Conservation (phyloP, 2,329 filamentous ascomycete species). For the Pyrenochaeta sp. region DNA sequence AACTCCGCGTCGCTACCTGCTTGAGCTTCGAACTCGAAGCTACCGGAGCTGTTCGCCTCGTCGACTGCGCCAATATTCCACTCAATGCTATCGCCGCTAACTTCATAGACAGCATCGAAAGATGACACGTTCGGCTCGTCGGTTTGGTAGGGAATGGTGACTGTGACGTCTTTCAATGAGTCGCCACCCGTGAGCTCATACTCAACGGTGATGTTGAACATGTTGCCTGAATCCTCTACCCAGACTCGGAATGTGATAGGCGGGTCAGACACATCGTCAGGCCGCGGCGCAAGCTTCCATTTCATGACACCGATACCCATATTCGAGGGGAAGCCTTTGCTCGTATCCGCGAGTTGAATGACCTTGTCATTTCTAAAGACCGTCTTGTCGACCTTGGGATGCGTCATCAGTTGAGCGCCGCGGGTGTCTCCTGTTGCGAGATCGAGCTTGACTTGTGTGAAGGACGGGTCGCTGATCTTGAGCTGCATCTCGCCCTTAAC, state of each 20-base stretch:
- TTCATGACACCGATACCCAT: slow-evolving; percentile 91
- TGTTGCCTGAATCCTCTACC: slow-evolving; percentile 87
- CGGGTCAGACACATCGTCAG: slow-evolving; percentile 79
- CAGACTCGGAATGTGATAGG: slow-evolving; percentile 97
- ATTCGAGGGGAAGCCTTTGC: slow-evolving; percentile 92
- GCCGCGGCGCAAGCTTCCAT: slow-evolving; percentile 86
- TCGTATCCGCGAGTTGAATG: slow-evolving; percentile 89
- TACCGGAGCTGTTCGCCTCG: slow-evolving; percentile 80
- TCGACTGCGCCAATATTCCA: slow-evolving; percentile 92
- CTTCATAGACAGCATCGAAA: slow-evolving; percentile 93
- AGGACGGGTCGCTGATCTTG: slow-evolving; percentile 83
- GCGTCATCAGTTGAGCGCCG: slow-evolving; percentile 90
- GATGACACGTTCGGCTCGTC: slow-evolving; percentile 89
- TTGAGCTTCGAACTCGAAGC: slow-evolving; percentile 94
- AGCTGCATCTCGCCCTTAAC: slow-evolving; percentile 93
- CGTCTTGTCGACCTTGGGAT: slow-evolving; percentile 93
- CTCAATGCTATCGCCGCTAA: slow-evolving; percentile 89
- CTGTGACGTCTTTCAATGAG: slow-evolving; percentile 80
- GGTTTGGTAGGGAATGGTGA: slow-evolving; percentile 85
- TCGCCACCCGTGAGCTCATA: slow-evolving; percentile 90
- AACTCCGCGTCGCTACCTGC: slow-evolving; percentile 91
- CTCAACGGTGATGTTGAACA: slow-evolving; percentile 90
- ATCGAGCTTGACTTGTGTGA: slow-evolving; percentile 91
- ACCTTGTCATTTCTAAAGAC: slow-evolving; percentile 82
- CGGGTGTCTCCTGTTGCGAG: slow-evolving; percentile 79